Evolutionary conservation across 2,329 filamentous ascomycete species (phyloP).

Genomic region (Xylariaceae sp.): DNA sequence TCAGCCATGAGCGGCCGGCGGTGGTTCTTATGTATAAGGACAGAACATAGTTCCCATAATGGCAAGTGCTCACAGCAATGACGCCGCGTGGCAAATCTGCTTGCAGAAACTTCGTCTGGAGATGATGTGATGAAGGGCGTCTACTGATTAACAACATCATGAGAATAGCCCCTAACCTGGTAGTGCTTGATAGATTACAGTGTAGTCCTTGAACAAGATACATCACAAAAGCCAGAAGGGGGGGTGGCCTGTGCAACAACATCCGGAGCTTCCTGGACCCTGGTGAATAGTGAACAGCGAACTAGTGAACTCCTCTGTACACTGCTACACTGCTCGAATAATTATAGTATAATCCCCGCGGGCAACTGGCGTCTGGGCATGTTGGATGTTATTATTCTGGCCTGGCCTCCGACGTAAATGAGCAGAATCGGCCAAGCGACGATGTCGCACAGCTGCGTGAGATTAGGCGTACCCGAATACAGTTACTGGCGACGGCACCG

Average conservation of each 20-base stretch:
- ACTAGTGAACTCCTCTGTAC: too few species aligned
- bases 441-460: slow-evolving; percentile 23
- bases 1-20: too few species aligned
- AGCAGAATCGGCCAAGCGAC: slow-evolving; percentile 17
- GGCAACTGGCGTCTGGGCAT: too few species aligned
- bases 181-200: slow-evolving; percentile 1
- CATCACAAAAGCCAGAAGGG: too few species aligned
- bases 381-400: slow-evolving; percentile 16
- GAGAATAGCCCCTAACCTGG: neutral
- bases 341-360: too few species aligned
- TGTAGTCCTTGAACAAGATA: neutral
- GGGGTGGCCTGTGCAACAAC: slow-evolving; percentile 1
- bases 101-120: slow-evolving; percentile 11
- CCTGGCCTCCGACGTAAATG: slow-evolving; percentile 6
- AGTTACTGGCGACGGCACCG: too few species aligned
- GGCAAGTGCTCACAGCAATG: slow-evolving; percentile 1
- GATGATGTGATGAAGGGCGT: slow-evolving; percentile 16
- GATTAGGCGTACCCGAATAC: too few species aligned
- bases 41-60: slow-evolving; percentile 14
- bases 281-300: too few species aligned
- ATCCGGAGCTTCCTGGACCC: slow-evolving; percentile 23
- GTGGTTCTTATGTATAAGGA: slow-evolving; percentile 10
- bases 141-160: neutral
- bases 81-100: slow-evolving; percentile 2
- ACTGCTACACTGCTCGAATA: too few species aligned